These are phyloP conservation scores for Uronychia binucleata DNA, from an alignment of 73 alveolate species.

Conservation along the genomic window DNA sequence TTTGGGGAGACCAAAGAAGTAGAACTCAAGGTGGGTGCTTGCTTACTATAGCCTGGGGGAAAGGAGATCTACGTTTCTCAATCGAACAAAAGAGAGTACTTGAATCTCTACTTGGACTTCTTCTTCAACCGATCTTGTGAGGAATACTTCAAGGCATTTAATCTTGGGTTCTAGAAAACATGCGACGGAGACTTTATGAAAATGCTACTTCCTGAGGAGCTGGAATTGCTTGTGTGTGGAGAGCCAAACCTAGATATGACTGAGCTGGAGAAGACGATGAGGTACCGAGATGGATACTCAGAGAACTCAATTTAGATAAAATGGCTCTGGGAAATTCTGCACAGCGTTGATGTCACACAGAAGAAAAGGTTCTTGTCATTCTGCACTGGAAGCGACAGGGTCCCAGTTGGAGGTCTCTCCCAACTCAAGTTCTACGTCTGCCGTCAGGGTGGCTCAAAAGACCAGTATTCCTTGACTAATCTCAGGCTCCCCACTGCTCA, in stretches of 20 bases:
- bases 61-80: constrained; percentile 62
- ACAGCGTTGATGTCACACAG: constrained; percentile 60
- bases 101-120: constrained; percentile 60
- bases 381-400: constrained; percentile 83
- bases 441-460: constrained; percentile 71
- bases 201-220: constrained; percentile 70
- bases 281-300: constrained; percentile 70
- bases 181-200: constrained; percentile 44
- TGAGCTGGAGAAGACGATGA: constrained; percentile 54
- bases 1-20: constrained; percentile 56
- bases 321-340: constrained; percentile 88
- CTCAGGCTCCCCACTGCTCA: constrained; percentile 81
- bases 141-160: constrained; percentile 44
- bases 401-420: constrained; percentile 79
- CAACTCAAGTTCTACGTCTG: constrained; percentile 56
- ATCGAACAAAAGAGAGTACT: constrained; percentile 74
- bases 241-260: constrained; percentile 62
- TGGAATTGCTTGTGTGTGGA: constrained; percentile 77
- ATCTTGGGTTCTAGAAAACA: constrained; percentile 70
- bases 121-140: constrained; percentile 65
- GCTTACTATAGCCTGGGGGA: constrained; percentile 52
- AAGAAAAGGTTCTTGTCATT: constrained; percentile 72
- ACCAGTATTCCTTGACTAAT: constrained; percentile 3
- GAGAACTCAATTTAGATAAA: constrained; percentile 26
- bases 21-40: constrained; percentile 44